Percentiles rank a stretch among this genome's conserved stretches.
Conservation (phyloP, 768 basidiomycete species). For the Lactifluus volemus region DNA sequence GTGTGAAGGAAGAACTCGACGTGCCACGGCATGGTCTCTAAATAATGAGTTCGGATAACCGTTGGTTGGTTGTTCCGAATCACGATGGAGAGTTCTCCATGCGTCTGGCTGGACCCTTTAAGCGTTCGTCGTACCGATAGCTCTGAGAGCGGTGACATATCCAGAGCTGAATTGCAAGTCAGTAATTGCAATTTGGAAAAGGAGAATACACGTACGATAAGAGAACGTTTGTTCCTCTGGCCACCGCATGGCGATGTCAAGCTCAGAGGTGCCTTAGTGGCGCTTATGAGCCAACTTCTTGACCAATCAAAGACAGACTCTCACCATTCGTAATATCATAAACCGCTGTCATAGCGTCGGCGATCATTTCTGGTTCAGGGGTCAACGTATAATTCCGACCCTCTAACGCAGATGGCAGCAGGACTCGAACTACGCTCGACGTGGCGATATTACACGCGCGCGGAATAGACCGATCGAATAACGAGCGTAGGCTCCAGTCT, state of each 20-base stretch:
- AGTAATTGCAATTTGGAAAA: neutral
- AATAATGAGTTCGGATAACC: conserved; percentile 51
- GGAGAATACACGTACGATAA: conserved; percentile 37
- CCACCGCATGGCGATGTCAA: conserved; percentile 54
- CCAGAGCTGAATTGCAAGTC: conserved; percentile 27
- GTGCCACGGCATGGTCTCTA: conserved; percentile 93
- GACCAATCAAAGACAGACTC: conserved; percentile 13
- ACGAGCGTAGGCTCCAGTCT: conserved; percentile 68
- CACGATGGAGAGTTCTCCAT: conserved; percentile 59
- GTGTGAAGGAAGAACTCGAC: conserved; percentile 85
- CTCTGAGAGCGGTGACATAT: conserved; percentile 37
- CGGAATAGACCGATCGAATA: conserved; percentile 63
- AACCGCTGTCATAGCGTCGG: conserved; percentile 28
- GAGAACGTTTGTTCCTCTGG: conserved; percentile 40
- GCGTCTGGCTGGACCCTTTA: conserved; percentile 65
- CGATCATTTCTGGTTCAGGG: conserved; percentile 41
- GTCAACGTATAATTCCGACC: conserved; percentile 33
- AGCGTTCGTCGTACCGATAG: conserved; percentile 63
- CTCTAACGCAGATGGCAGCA: conserved; percentile 27
- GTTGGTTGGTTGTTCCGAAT: conserved; percentile 52
- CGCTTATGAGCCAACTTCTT: conserved; percentile 10
- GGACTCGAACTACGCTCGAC: conserved; percentile 46
- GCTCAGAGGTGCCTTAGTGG: conserved; percentile 26
- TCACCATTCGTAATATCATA: conserved; percentile 46
- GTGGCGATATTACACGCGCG: conserved; percentile 61